Percentiles rank a stretch among this genome's conserved stretches.
Evolutionary conservation across 495 filamentous ascomycete genomes (phyloP).

Genomic region (Aspergillus kassunensis): DNA sequence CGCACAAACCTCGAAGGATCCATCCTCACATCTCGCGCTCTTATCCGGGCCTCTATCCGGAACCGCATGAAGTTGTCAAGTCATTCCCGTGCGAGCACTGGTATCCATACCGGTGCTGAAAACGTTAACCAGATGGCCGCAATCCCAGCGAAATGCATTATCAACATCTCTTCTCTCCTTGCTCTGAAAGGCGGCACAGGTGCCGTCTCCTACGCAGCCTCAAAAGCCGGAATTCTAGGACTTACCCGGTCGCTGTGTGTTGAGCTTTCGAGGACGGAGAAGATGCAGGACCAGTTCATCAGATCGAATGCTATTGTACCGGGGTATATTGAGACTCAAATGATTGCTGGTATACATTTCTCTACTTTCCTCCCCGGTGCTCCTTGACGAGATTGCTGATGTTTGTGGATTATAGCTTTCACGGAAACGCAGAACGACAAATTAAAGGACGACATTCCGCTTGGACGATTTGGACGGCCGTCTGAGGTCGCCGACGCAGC

Average conservation of each 20-base stretch:
- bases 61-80: slow-evolving; percentile 29
- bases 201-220: slow-evolving; percentile 69
- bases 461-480: slow-evolving; percentile 63
- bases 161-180: slow-evolving; percentile 75
- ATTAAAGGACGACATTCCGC: slow-evolving; percentile 52
- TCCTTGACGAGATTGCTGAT: neutral
- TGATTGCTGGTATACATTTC: slow-evolving; percentile 59
- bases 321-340: slow-evolving; percentile 75
- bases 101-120: too few species aligned
- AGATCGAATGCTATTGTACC: slow-evolving; percentile 80
- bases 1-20: slow-evolving; percentile 68
- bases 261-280: slow-evolving; percentile 49
- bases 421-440: slow-evolving; percentile 27
- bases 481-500: slow-evolving; percentile 79
- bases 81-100: slow-evolving; percentile 6
- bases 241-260: slow-evolving; percentile 66
- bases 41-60: slow-evolving; percentile 46
- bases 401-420: slow-evolving; percentile 27
- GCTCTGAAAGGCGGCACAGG: slow-evolving; percentile 60
- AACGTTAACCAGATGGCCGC: too few species aligned
- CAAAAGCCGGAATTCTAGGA: slow-evolving; percentile 76
- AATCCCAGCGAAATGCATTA: slow-evolving; percentile 54
- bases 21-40: slow-evolving; percentile 57
- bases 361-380: neutral
- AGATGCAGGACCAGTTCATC: slow-evolving; percentile 44